Conservation (phyloP, 768 basidiomycete genomes). For the Sistotremastrum suecicum region DNA sequence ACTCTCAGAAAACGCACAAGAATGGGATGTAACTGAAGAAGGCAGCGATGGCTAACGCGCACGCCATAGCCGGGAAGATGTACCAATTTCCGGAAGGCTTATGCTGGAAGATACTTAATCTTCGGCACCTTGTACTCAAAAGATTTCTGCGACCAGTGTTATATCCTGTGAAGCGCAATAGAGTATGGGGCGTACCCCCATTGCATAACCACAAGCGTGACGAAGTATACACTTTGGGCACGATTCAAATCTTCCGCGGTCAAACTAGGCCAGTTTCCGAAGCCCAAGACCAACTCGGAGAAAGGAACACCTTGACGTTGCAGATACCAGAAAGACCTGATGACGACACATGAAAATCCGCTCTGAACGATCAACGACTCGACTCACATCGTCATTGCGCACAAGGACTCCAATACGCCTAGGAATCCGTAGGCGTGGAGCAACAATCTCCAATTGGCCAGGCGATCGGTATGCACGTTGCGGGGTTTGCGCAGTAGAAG, state of each 20-base stretch:
- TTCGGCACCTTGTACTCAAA: conserved; percentile 39
- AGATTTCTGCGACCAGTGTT: no score
- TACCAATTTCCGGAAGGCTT: conserved; percentile 34
- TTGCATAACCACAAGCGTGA: conserved; percentile 43
- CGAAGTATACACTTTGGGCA: conserved; percentile 40
- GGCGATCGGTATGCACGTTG: conserved; percentile 38
- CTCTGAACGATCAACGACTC: neutral
- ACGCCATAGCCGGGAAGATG: conserved; percentile 31
- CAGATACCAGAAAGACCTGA: conserved; percentile 28
- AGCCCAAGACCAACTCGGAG: conserved; percentile 30
- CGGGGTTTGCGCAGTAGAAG: conserved; percentile 41
- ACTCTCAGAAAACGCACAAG: neutral
- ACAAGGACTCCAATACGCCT: conserved; percentile 32
- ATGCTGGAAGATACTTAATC: conserved; percentile 39
- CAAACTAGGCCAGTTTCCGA: conserved; percentile 28
- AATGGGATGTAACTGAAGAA: conserved; percentile 20
- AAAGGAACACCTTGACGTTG: conserved; percentile 34
- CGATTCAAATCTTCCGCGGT: conserved; percentile 26
- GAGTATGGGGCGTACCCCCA: no score
- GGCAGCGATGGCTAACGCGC: conserved; percentile 29
- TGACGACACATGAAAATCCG: neutral
- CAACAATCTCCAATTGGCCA: conserved; percentile 38
- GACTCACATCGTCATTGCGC: conserved; percentile 33
- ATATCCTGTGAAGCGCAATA: no score
- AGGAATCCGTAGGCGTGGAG: conserved; percentile 46